Evolutionary conservation across 306 rosid genomes (phyloP).

Genomic region (Inga laurina): DNA sequence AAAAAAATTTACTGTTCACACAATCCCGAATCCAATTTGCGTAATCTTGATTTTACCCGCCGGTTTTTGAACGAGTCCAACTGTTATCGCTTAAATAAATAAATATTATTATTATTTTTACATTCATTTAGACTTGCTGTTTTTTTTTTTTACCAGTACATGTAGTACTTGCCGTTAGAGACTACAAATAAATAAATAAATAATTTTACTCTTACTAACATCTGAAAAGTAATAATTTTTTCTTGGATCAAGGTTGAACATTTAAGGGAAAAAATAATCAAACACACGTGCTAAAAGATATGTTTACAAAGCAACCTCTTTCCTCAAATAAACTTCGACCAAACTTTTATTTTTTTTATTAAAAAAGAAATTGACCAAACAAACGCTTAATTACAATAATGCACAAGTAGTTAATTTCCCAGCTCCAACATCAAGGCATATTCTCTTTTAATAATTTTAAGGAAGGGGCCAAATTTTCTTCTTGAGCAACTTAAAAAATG

Average conservation of each 20-base stretch:
- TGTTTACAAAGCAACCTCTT: neutral
- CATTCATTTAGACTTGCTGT: neutral
- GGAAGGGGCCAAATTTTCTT: neutral
- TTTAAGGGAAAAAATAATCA: neutral
- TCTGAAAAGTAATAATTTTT: neutral
- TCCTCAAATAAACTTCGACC: neutral
- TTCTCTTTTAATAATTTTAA: neutral
- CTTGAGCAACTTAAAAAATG: neutral
- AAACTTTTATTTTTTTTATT: neutral
- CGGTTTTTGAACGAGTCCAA: too few relatives aligned
- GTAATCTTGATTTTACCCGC: too few relatives aligned
- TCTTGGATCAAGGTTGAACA: neutral
- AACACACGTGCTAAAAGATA: neutral
- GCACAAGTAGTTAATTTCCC: neutral
- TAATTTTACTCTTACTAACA: neutral
- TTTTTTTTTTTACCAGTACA: too few relatives aligned
- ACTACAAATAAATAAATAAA: neutral
- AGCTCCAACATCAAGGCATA: neutral
- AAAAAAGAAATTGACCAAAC: neutral
- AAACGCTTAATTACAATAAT: neutral
- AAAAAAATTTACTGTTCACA: conserved; percentile 30
- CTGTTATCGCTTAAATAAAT: too few relatives aligned
- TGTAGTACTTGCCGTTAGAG: neutral
- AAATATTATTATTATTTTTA: too few relatives aligned
- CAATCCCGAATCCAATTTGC: neutral